Evolutionary conservation across 805 yeast genomes (phyloP), one percentile per base, ranked within the genome.

Genomic region (Brettanomyces anomalus): DNA sequence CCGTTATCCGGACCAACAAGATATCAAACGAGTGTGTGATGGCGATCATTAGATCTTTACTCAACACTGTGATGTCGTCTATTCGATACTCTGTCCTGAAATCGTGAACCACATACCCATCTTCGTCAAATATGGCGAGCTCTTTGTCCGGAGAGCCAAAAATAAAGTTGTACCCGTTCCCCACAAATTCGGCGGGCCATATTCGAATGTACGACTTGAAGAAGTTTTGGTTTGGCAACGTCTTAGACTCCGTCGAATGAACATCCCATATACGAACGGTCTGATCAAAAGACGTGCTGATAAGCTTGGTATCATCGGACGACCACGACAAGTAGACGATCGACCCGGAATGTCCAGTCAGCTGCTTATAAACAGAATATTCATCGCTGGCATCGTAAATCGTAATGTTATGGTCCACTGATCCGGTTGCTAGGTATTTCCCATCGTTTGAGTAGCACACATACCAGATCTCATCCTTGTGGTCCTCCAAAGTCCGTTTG

Each of bases 391-490:
- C 82, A 56, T 81, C 82, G 64, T 85, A 87, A 11, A 88, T 67
- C 28, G 77, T 62, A 32, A 85, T 68, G 19, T 71, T 66, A 5
- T 77, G 71, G 56, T 86, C 94, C 14, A 77, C 71, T 6, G 93
- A 78, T 0, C 89, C 83, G 0, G 89, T 75, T n/a, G 86, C 94
- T 33, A 89, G 64, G 49, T 67, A 78, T 47, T 70, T 71, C 3
- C 96, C 96, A 61, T 75, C 72, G 37, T 87, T 84, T 5, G 93
- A 81, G 55, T 85, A 88, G 44, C 75, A 74, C 13, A 83, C 70
- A 55, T 70, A 82, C 97, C 97, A 89, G 11, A 86, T 90, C 58
- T 89, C 95, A 54, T 81, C 77, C 1, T 64, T 59, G 53, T 85
- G 93, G 36, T 69, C 66, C 1, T 61, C 49, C 5, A 84, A 60